A percentile compares a stretch with the other conserved stretches of the same genome.
These are phyloP conservation scores for Cladosporium oxysporum DNA, from an alignment of 2,329 filamentous ascomycete species.

Conservation along the genomic window DNA sequence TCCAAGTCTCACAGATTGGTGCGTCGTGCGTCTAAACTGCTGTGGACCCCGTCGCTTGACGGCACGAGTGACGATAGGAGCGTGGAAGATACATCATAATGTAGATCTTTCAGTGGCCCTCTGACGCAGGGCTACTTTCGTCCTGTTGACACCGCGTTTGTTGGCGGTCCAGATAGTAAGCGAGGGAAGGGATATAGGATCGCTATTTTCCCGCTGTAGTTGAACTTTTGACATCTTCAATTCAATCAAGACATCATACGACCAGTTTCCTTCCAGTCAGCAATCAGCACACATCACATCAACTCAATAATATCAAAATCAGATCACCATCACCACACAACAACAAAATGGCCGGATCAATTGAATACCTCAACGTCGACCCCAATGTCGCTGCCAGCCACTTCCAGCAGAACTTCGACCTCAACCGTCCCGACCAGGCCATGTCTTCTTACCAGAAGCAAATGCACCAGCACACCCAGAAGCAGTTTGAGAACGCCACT, in stretches of 20 bases:
- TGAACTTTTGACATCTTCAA: background rate
- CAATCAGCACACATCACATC: background rate
- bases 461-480: slow-evolving; percentile 54
- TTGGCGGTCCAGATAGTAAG: background rate
- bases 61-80: slow-evolving; percentile 14
- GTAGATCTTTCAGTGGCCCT: slow-evolving; percentile 16
- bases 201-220: background rate
- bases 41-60: slow-evolving; percentile 6
- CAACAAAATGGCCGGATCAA: slow-evolving; percentile 31
- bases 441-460: slow-evolving; percentile 51
- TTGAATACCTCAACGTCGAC: slow-evolving; percentile 42
- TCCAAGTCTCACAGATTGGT: background rate
- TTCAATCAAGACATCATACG: background rate
- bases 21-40: background rate
- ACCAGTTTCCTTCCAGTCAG: background rate
- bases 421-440: slow-evolving; percentile 42
- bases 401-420: slow-evolving; percentile 47
- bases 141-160: background rate
- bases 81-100: slow-evolving; percentile 6
- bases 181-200: slow-evolving; percentile 2
- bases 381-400: slow-evolving; percentile 46
- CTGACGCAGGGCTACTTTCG: slow-evolving; percentile 11
- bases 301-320: background rate
- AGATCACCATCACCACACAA: background rate
- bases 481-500: slow-evolving; percentile 49